phyloP scores from a whole-genome alignment of 1,139 yeast species.

The Martiniozyma asiatica region DNA sequence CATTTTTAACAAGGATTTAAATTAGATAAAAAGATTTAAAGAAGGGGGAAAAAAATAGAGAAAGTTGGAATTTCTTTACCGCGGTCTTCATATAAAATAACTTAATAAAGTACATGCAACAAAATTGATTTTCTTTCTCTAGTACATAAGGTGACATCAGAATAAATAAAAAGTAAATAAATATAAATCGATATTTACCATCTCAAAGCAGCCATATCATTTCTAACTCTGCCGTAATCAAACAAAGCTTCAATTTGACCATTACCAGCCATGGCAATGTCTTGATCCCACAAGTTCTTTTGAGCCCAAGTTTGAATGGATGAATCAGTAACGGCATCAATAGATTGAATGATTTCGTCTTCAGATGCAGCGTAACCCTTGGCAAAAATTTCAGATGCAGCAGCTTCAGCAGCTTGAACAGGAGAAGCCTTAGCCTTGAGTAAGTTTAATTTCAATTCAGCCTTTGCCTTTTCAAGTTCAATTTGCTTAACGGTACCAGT shows the following conservation, averaged over 20 bases:
- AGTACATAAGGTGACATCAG: too few species aligned
- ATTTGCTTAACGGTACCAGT: slow-evolving; percentile 56
- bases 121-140: too few species aligned
- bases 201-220: slow-evolving; percentile 83
- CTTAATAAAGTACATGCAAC: background rate
- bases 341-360: slow-evolving; percentile 45
- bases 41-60: too few species aligned
- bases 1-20: too few species aligned
- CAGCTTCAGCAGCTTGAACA: slow-evolving; percentile 39
- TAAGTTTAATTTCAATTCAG: slow-evolving; percentile 51
- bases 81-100: background rate
- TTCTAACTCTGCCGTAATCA: slow-evolving; percentile 78
- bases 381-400: slow-evolving; percentile 50
- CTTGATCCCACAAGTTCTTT: slow-evolving; percentile 70
- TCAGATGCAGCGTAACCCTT: slow-evolving; percentile 51
- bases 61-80: too few species aligned
- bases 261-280: slow-evolving; percentile 68
- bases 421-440: slow-evolving; percentile 34
- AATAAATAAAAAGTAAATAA: too few species aligned
- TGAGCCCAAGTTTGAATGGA: slow-evolving; percentile 66
- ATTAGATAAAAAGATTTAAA: too few species aligned
- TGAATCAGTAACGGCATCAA: slow-evolving; percentile 50
- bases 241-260: slow-evolving; percentile 77
- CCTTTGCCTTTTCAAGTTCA: slow-evolving; percentile 70
- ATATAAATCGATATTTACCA: slow-evolving; percentile 37